Base-by-base conservation (phyloP, 805 yeast species). In the Pichia deserticola region DNA sequence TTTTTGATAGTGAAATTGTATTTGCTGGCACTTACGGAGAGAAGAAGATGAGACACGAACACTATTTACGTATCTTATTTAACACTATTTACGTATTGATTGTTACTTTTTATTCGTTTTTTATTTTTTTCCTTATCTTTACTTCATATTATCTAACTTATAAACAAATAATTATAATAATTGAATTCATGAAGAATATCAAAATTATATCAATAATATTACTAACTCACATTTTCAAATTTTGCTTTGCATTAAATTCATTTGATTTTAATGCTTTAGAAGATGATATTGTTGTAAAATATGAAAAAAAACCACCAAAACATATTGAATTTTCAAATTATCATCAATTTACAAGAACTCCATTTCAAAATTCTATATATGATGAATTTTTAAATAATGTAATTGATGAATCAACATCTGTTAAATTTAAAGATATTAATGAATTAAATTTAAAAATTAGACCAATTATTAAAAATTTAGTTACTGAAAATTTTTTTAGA, bases 401-500 rank as follows among this genome's bases (percentile, higher is more conserved):
- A 12, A 60, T 68, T 15, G 52, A 57, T 33, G 71, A 65, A 36
- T 60, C 63, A 29, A 55, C 66, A 1, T 56, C 60, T 25, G 61
- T 67, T 27, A 63, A 62, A 3, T 73, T 74, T 49, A 58, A 66
- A 7, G 77, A 79, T 52, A 75, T 83, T 33, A 76, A 81, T 59
- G 66, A 64, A 3, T 67, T 80, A 30, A 84, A 84, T 63, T 45
- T 54, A 3, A 63, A 70, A 39, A 67, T 84, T n/a, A 69, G 84
- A 45, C 82, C 84, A 1, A 65, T 74, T 28, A 64, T 92, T n/a
- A 60, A 72, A 15, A 68, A 76, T 7, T 65, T 92, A 41, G 85
- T 84, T 8, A 63, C 75, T 41, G 81, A 88, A 36, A 89, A 90
- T 57, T 93, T 87, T 67, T 92, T 93, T 78, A 79, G 84, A 55